A percentile compares a stretch with the other conserved stretches of the same genome.
These are phyloP conservation scores for Emericellopsis atlantica DNA, from an alignment of 2,329 filamentous ascomycete species.

Conservation along the genomic window DNA sequence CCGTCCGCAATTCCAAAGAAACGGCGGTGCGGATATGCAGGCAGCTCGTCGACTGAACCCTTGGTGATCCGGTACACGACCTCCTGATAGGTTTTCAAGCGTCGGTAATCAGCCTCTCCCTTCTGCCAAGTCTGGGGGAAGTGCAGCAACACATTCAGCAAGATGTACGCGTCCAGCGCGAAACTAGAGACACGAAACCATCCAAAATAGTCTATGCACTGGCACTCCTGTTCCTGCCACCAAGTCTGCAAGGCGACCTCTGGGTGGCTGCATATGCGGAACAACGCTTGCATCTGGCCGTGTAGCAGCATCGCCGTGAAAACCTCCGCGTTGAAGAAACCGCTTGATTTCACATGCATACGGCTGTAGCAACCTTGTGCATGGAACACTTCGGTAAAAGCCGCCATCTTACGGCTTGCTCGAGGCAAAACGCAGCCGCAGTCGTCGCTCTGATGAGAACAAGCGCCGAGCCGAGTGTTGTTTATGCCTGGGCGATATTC, in stretches of 20 bases:
- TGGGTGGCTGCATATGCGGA: slow-evolving; percentile 7
- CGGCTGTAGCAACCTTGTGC: slow-evolving; percentile 6
- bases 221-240: slow-evolving; percentile 3
- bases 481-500: background rate
- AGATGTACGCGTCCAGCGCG: slow-evolving; percentile 9
- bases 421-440: slow-evolving; percentile 5
- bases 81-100: slow-evolving; percentile 7
- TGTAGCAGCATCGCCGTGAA: slow-evolving; percentile 11
- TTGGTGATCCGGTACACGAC: slow-evolving; percentile 3
- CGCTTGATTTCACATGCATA: slow-evolving; percentile 3
- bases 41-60: slow-evolving; percentile 1
- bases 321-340: slow-evolving; percentile 9
- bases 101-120: slow-evolving; percentile 6
- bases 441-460: too few species aligned
- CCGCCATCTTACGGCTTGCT: slow-evolving; percentile 6
- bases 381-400: slow-evolving; percentile 6
- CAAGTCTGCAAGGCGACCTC: slow-evolving; percentile 4
- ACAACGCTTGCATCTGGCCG: slow-evolving; percentile 10
- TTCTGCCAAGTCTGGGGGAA: slow-evolving; percentile 6
- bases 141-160: slow-evolving; percentile 9
- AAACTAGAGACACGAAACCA: slow-evolving; percentile 6
- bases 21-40: slow-evolving; percentile 6
- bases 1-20: slow-evolving; percentile 8
- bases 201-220: slow-evolving; percentile 3
- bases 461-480: background rate